Evolutionary conservation across 202 grass and related monocot species (phyloP), one percentile per base, ranked within the genome.

Genomic region (Setaria viridis): DNA sequence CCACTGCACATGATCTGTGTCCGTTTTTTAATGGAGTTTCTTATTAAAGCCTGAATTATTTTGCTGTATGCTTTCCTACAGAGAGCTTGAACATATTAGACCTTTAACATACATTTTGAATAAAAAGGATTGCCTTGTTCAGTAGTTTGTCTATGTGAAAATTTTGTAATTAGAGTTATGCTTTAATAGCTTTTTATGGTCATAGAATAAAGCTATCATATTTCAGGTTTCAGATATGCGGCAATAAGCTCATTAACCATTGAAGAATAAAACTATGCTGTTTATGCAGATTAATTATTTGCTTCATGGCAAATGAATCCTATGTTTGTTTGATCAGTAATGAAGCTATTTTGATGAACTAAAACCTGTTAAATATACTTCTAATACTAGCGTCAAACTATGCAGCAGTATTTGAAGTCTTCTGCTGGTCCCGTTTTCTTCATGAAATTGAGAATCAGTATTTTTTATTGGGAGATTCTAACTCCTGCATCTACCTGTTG

Each of bases 401-500:
- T 58, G 34, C 29, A 54, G 11, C 21, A 1, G 20, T 37, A 68
- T 76, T 16, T 29, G 8, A 67, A 30, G 6, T 75, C 11, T 69
- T 89, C 16, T 19, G 37, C 11, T 42, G 13, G 55, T 70, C 47
- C 17, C 11, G 67, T 74, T 72, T 62, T 85, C 46, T 21, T 59
- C 11, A 32, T 49, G 8, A 11, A 14, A 67, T 57, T 41, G 19
- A 72, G 37, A 30, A 77, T 7, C 6, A 47, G 0, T 20, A 14
- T 64, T 32, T 51, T 45, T 66, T 57, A 20, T 14, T 41, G 0
- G 30, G 1, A 20, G 68, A 47, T 76, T 19, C 34, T 83, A 68
- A 87, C 16, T 62, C 2, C 32, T 72, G 29, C 25, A 75, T 79
- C 79, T 34, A 25, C 56, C 58, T 91, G 33, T 53, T 90, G 59